Evolutionary conservation across 2,329 filamentous ascomycete species (phyloP), one percentile per base, ranked within the genome.

Genomic region (Pseudocercospora crystallina): DNA sequence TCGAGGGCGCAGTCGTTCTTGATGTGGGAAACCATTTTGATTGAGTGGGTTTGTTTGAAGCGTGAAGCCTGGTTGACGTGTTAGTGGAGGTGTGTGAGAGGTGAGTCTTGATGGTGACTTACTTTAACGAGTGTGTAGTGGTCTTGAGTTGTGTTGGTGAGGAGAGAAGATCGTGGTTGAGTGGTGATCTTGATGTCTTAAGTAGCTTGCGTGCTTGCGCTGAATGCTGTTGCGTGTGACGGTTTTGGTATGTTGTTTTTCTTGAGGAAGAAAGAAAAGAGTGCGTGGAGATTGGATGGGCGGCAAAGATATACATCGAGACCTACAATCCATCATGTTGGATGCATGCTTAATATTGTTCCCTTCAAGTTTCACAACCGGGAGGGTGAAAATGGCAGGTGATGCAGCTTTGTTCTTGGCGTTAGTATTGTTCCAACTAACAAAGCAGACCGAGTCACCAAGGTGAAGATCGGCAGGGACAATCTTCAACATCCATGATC

Each of bases 371-470:
- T n/a, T n/a, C n/a, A n/a, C n/a, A n/a, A n/a, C n/a, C n/a, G n/a
- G 20, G 40, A 12, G 26, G 14, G 34, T 31, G 32, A 43, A 43
- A 9, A 33, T 32, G 14, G 20, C 7, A 26, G 20, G 7, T 26
- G 20, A 26, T 26, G 20, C 20, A n/a, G 36, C 40, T 44, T 50
- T 43, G 34, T 50, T 31, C 33, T 30, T 14, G 33, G 40, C 31
- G 32, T 50, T 49, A 42, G 33, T 49, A 49, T 49, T 49, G 46
- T 49, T 43, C 46, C 26, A n/a, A 17, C 8, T 40, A 12, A 50
- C 40, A 43, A 47, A 41, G 45, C 37, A 20, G 29, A 10, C 32
- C 14, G n/a, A 20, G 41, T 13, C 9, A 8, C 15, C 41, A 32
- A 34, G 41, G 31, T 43, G 30, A 26, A 26, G 14, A 32, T 3